Base-by-base conservation (phyloP, 2,329 filamentous ascomycete genomes). In the Sarocladiaceae sp. region DNA sequence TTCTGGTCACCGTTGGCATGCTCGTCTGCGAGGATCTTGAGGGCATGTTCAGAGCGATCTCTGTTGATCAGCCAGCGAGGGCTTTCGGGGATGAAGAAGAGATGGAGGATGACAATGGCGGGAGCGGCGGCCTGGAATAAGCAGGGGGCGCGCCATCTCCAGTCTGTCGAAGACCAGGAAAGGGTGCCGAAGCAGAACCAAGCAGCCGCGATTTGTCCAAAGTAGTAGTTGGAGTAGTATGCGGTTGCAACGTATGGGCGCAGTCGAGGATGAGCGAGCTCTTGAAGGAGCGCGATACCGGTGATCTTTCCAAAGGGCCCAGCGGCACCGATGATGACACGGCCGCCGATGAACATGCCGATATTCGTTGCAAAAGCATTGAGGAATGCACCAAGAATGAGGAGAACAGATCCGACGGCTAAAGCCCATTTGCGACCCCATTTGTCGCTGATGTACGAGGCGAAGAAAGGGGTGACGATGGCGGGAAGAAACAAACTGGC, bases 41-140 rank as follows among this genome's bases (percentile, higher is more conserved):
- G 61, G 1, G 76, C 73, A 45, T 76, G 62, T 5, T 77, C 71
- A n/a, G 20, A 13, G 12, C 44, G 33, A 20, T 45, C 44, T 12
- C 40, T 20, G 12, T 19, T 19, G 48, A 78, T 74, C 16, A 80
- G 62, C 76, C 76, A 82, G 46, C 78, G 62, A 5, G 79, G 79
- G n/a, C 73, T 78, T 54, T 82, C 78, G 0, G 79, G 78, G 26
- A 29, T 2, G 80, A 62, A 39, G 44, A 41, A 41, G 2, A 41
- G 37, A 24, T 41, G 26, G 34, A 31, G 12, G 21, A 41, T 13
- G 21, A 41, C 37, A 21, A 41, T 11, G 21, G 18, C 7, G 18
- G 37, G 37, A 13, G 37, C 37, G 13, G n/a, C 16, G 3, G 21
- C 21, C 37, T 41, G 37, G 37, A 41, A 41, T 4, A 41, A 20